These are phyloP conservation scores for Avicennia marina DNA, from an alignment of 257 asterid species.

Conservation along the genomic window DNA sequence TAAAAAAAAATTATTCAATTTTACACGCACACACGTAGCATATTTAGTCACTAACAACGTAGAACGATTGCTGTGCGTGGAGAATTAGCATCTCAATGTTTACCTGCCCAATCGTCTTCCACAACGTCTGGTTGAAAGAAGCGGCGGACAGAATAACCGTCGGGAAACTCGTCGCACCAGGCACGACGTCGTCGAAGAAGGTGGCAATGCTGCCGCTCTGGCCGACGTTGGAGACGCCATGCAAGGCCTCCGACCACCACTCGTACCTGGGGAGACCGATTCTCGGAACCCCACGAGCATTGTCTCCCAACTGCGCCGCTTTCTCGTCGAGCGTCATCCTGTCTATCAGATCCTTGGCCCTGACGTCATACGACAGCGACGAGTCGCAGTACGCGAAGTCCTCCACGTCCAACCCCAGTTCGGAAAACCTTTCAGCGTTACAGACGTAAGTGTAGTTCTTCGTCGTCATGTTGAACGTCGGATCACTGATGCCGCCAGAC, in stretches of 20 bases:
- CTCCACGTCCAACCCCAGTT: slow-evolving; percentile 28
- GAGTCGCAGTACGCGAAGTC: slow-evolving; percentile 28
- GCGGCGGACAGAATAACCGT: slow-evolving; percentile 28
- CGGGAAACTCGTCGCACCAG: slow-evolving; percentile 42
- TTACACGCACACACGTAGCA: too few species aligned
- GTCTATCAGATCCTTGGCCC: slow-evolving; percentile 42
- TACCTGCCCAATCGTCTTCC: slow-evolving; percentile 42
- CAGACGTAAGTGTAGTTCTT: slow-evolving; percentile 25
- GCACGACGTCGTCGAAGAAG: slow-evolving; percentile 17
- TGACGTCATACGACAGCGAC: slow-evolving; percentile 15
- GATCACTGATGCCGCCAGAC: background rate
- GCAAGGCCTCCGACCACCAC: slow-evolving; percentile 65
- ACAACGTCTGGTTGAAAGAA: slow-evolving; percentile 28
- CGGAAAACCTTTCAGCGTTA: slow-evolving; percentile 22
- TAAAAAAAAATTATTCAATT: too few species aligned
- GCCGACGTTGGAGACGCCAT: slow-evolving; percentile 38
- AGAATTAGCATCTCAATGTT: too few species aligned
- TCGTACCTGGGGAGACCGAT: slow-evolving; percentile 37
- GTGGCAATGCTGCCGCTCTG: slow-evolving; percentile 10
- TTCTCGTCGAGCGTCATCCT: slow-evolving; percentile 42
- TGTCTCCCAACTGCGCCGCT: slow-evolving; percentile 32
- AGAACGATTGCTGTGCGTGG: too few species aligned
- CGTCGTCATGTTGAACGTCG: background rate
- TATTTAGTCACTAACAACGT: too few species aligned
- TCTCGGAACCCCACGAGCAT: slow-evolving; percentile 31